Percentiles rank a stretch among this genome's conserved stretches.
Conservation (phyloP, 441 rosid species). For the Gossypium davidsonii region DNA sequence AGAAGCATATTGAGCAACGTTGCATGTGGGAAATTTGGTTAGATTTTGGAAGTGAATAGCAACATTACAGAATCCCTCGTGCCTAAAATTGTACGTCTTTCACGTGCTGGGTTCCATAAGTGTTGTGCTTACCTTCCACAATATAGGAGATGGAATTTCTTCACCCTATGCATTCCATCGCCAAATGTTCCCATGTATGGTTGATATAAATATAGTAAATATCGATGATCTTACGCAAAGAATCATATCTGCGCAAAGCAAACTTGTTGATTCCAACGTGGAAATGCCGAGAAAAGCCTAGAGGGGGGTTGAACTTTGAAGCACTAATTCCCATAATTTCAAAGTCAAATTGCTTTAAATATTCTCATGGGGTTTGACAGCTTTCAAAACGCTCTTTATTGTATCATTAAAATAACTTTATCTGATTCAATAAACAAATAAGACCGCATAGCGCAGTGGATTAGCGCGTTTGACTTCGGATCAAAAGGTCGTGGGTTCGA, state of each 20-base stretch:
- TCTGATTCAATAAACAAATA: no score
- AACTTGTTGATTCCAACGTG: background rate
- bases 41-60: background rate
- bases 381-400: no score
- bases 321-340: no score
- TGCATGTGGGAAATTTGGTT: background rate
- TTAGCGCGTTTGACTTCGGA: constrained; percentile 99
- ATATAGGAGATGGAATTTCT: no score
- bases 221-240: background rate
- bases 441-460: constrained; percentile 99
- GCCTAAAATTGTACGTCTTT: background rate
- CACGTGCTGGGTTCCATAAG: background rate
- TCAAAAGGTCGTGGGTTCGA: constrained; percentile 99
- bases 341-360: no score
- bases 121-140: no score
- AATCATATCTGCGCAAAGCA: background rate
- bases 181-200: no score
- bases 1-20: background rate
- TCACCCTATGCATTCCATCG: no score
- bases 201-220: no score
- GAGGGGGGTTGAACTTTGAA: background rate
- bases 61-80: background rate
- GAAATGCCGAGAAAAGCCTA: background rate
- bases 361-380: no score
- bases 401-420: no score